These are phyloP conservation scores for Macrotyloma uniflorum DNA, from an alignment of 306 rosid species.

Conservation along the genomic window DNA sequence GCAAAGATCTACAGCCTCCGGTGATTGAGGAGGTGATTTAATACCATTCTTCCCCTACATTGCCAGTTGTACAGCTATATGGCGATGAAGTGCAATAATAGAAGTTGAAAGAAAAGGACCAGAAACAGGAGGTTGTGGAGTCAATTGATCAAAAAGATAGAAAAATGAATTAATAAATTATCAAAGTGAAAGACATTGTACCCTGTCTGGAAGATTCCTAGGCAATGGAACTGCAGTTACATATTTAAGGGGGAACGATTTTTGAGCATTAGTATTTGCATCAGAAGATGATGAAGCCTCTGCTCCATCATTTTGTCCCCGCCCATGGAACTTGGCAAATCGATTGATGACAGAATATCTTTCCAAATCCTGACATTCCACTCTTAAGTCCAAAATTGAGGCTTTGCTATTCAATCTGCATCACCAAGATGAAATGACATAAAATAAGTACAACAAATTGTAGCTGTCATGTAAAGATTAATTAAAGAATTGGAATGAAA, in stretches of 20 bases:
- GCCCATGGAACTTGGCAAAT: slow-evolving; percentile 88
- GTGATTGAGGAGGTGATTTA: slow-evolving; percentile 63
- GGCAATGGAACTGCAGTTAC: slow-evolving; percentile 89
- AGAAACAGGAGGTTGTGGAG: slow-evolving; percentile 60
- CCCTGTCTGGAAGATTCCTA: slow-evolving; percentile 97
- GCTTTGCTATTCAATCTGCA: slow-evolving; percentile 81
- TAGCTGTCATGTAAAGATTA: slow-evolving; percentile 8
- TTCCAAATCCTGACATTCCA: slow-evolving; percentile 92
- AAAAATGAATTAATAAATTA: slow-evolving; percentile 86
- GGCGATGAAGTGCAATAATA: slow-evolving; percentile 53
- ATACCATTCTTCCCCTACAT: slow-evolving; percentile 70
- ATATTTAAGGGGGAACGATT: slow-evolving; percentile 68
- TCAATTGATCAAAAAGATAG: slow-evolving; percentile 60
- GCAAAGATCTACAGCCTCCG: slow-evolving; percentile 67
- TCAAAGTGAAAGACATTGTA: slow-evolving; percentile 99
- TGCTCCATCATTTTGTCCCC: slow-evolving; percentile 79
- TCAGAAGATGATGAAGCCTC: slow-evolving; percentile 76
- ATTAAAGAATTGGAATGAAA: background rate
- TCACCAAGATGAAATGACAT: slow-evolving; percentile 31
- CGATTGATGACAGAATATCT: slow-evolving; percentile 92
- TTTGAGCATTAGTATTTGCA: slow-evolving; percentile 58
- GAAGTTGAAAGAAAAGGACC: slow-evolving; percentile 58
- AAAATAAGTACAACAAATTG: slow-evolving; percentile 15
- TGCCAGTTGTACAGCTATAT: slow-evolving; percentile 59
- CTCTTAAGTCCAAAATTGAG: slow-evolving; percentile 85